phyloP scores from a whole-genome alignment of 129 eudicot genomes.

The Tagetes erecta region DNA sequence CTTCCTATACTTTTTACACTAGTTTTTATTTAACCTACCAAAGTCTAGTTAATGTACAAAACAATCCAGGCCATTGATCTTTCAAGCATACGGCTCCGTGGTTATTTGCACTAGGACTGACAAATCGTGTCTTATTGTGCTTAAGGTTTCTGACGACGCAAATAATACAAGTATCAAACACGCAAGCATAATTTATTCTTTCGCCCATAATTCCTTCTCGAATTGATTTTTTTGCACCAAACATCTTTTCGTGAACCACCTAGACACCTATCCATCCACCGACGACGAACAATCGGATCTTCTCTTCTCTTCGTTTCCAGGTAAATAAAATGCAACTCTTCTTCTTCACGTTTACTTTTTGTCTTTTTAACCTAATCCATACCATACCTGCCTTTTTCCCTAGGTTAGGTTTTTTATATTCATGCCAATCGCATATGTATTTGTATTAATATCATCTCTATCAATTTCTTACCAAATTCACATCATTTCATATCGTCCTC shows the following conservation, averaged over 20 bases:
- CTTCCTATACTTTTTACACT: no score
- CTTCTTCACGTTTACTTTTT: not conserved
- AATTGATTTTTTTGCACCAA: not conserved
- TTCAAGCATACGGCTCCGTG: no score
- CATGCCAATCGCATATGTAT: not conserved
- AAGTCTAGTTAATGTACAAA: no score
- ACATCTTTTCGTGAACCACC: not conserved
- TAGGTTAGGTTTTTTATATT: constrained; percentile 2
- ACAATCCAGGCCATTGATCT: no score
- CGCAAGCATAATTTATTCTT: no score
- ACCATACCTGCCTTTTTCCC: not conserved
- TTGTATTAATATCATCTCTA: not conserved
- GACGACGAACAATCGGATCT: constrained; percentile 2
- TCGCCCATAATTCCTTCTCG: no score
- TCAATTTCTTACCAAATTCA: not conserved
- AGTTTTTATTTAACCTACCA: no score
- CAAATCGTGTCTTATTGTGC: no score
- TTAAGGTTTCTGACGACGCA: no score
- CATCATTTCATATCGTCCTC: not conserved
- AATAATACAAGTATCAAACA: no score
- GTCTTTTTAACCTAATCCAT: not conserved
- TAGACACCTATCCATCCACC: not conserved
- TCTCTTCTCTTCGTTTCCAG: not conserved
- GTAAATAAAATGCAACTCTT: not conserved
- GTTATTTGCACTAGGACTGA: no score